Conservation (phyloP, 371 early-diverging fungal genomes). For the Circinella minor region DNA sequence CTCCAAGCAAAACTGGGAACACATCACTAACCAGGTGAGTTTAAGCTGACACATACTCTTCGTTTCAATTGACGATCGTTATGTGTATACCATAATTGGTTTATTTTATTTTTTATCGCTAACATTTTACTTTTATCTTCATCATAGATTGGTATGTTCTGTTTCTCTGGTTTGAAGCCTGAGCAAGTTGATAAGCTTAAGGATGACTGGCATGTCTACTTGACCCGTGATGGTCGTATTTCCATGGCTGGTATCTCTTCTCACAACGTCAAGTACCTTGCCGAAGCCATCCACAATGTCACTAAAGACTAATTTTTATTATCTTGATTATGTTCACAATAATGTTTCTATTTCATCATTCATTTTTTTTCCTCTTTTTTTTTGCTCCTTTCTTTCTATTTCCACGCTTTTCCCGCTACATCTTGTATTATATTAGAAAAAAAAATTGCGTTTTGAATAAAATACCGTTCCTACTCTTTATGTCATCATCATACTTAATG, state of each 20-base stretch:
- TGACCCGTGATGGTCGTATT: constrained; percentile 96
- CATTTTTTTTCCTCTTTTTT: constrained; percentile 4
- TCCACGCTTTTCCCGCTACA: neutral
- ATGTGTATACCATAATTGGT: neutral
- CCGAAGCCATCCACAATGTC: constrained; percentile 94
- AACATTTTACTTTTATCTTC: constrained; percentile 5
- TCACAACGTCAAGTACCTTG: constrained; percentile 94
- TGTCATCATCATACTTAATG: neutral
- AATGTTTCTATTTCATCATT: constrained; percentile 10
- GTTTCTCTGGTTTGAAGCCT: constrained; percentile 94
- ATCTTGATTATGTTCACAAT: neutral
- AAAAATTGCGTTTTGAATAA: constrained; percentile 1
- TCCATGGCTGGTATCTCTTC: constrained; percentile 96
- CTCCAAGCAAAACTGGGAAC: constrained; percentile 86
- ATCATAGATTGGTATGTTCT: constrained; percentile 95
- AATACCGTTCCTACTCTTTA: constrained; percentile 5
- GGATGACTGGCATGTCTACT: constrained; percentile 90
- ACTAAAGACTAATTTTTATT: constrained; percentile 64
- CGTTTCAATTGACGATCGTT: neutral
- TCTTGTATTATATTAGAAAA: constrained; percentile 5
- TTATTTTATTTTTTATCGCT: neutral
- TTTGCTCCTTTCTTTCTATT: neutral
- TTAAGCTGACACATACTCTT: constrained; percentile 4
- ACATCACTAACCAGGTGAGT: constrained; percentile 86
- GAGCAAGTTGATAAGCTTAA: constrained; percentile 88